Evolutionary conservation across 2,329 filamentous ascomycete species (phyloP).

Genomic region (Botrytis deweyae): DNA sequence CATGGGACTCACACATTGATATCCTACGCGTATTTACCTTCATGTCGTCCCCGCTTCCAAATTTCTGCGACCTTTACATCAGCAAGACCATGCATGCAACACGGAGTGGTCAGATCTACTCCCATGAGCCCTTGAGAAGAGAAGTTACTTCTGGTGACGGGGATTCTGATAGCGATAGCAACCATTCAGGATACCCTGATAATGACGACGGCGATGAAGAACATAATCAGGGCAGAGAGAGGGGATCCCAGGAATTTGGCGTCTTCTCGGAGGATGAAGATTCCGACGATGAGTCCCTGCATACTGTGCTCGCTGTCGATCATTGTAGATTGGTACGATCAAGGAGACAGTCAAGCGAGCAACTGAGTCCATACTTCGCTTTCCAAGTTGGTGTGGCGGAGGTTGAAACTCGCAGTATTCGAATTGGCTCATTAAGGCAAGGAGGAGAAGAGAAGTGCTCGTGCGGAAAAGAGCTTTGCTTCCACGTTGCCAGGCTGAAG

Average conservation of each 20-base stretch:
- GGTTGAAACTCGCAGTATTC: conserved; percentile 31
- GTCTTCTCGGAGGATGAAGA: conserved; percentile 17
- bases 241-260: conserved; percentile 14
- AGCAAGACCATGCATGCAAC: conserved; percentile 34
- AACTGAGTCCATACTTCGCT: conserved; percentile 28
- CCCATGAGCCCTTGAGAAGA: conserved; percentile 25
- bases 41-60: conserved; percentile 37
- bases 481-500: conserved; percentile 26
- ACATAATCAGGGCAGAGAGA: conserved; percentile 3
- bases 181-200: conserved; percentile 1
- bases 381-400: conserved; percentile 37
- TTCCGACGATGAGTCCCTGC: conserved; percentile 26
- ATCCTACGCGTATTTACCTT: conserved; percentile 24
- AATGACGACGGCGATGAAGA: conserved; percentile 16
- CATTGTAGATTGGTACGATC: conserved; percentile 21
- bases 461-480: conserved; percentile 29
- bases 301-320: conserved; percentile 34
- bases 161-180: conserved; percentile 20
- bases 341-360: neutral
- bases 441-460: conserved; percentile 28
- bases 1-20: conserved; percentile 27
- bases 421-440: conserved; percentile 28
- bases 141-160: conserved; percentile 27
- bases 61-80: conserved; percentile 38
- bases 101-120: conserved; percentile 24